Base-by-base conservation (phyloP, 2,329 filamentous ascomycete species). In the Furcasterigmium sp. region DNA sequence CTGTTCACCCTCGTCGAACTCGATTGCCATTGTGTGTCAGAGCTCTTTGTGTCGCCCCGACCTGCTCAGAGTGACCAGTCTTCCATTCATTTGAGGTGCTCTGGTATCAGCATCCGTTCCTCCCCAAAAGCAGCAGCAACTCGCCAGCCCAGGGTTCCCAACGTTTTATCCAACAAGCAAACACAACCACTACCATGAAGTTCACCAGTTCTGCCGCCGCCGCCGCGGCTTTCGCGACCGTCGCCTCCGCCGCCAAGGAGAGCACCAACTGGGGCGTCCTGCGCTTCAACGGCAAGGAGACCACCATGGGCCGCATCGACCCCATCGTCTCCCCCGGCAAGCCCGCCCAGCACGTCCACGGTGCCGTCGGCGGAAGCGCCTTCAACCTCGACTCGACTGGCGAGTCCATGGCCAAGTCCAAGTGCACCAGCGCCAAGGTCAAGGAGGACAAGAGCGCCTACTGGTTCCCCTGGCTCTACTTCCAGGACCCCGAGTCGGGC, bases 391-490 rank as follows among this genome's bases (percentile, higher is more conserved):
- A 63, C 42, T 80, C 84, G 57, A 79, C 73, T 34, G 85, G 80
- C 53, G 69, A 78, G 44, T 69, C 76, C 37, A 71, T 86, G 20
- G 48, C 69, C 46, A 59, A 72, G 43, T 87, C 84, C 25, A 72
- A 75, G 20, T 91, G 87, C 71, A 85, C 80, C 39, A 87, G 82
- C 26, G 84, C 86, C 59, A 73, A 75, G 47, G 72, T 87, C 57
- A 79, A 74, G 53, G 78, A 77, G 43, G 85, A 90, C 64, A 72
- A 80, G 58, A 85, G 78, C 53, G 84, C 84, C 62, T 91, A 91
- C 70, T 91, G 87, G 87, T 80, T 82, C 44, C 85, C 87, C 2
- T 70, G 72, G 21, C 66, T 91, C 3, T 90, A 82, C 65, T 89
- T 84, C 63, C 67, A 73, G 51, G 76, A 85, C 50, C 73, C 79